These are phyloP conservation scores for Nemania serpens DNA, from an alignment of 2,329 filamentous ascomycete species.

Conservation along the genomic window DNA sequence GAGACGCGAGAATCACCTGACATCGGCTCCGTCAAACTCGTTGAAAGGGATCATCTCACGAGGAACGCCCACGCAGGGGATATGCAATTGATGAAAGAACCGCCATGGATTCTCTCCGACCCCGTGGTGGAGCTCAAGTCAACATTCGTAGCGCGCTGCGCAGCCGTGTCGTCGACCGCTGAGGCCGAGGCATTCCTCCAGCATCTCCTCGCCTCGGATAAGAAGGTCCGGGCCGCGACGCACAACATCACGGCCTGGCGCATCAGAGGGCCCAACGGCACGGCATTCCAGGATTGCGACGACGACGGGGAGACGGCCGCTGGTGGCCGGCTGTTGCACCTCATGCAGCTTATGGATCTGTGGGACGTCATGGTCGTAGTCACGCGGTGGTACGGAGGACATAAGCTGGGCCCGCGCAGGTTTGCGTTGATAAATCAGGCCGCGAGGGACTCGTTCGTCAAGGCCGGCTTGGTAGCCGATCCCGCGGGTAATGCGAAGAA, in stretches of 20 bases:
- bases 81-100: slow-evolving; percentile 40
- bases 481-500: slow-evolving; percentile 47
- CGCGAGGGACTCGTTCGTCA: slow-evolving; percentile 81
- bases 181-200: slow-evolving; percentile 74
- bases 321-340: slow-evolving; percentile 79
- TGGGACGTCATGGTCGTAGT: slow-evolving; percentile 95
- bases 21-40: slow-evolving; percentile 23
- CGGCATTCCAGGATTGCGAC: slow-evolving; percentile 83
- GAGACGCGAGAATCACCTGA: slow-evolving; percentile 32
- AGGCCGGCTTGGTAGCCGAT: slow-evolving; percentile 70
- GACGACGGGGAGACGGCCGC: slow-evolving; percentile 96
- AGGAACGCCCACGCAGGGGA: slow-evolving; percentile 25
- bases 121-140: slow-evolving; percentile 82
- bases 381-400: slow-evolving; percentile 91
- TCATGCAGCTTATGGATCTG: slow-evolving; percentile 93
- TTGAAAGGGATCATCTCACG: not conserved
- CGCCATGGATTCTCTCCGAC: slow-evolving; percentile 75
- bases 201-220: slow-evolving; percentile 80
- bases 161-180: slow-evolving; percentile 68
- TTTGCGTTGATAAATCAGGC: slow-evolving; percentile 90
- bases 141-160: slow-evolving; percentile 80
- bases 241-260: slow-evolving; percentile 98
- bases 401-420: slow-evolving; percentile 84
- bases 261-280: slow-evolving; percentile 65
- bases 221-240: slow-evolving; percentile 81